A percentile compares a stretch with the other conserved stretches of the same genome.
phyloP scores from a whole-genome alignment of 140 eudicot species.

The Cichorium intybus region DNA sequence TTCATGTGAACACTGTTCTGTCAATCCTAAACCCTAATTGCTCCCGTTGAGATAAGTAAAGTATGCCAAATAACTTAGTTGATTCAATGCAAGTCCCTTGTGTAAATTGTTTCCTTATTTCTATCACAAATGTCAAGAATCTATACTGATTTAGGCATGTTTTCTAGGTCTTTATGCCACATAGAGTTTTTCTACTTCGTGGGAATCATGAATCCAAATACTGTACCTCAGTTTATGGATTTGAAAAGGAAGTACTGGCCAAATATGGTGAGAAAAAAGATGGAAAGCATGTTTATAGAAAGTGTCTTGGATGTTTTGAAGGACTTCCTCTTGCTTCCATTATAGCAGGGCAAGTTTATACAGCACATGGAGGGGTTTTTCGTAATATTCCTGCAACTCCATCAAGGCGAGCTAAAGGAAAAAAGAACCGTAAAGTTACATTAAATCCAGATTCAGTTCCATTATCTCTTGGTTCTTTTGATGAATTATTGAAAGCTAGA shows the following conservation, averaged over 20 bases:
- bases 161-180: slow-evolving; percentile 75
- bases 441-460: slow-evolving; percentile 47
- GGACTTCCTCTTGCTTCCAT: slow-evolving; percentile 97
- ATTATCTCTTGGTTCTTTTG: slow-evolving; percentile 79
- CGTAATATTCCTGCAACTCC: slow-evolving; percentile 65
- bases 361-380: slow-evolving; percentile 97
- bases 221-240: slow-evolving; percentile 93
- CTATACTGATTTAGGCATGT: slow-evolving; percentile 15
- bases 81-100: slow-evolving; percentile 22
- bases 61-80: neutral
- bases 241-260: slow-evolving; percentile 82
- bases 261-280: slow-evolving; percentile 66
- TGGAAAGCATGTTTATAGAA: slow-evolving; percentile 89
- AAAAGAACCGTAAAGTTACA: slow-evolving; percentile 74
- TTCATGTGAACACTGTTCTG: neutral
- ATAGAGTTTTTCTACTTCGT: slow-evolving; percentile 88
- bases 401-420: slow-evolving; percentile 70
- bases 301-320: slow-evolving; percentile 95
- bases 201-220: slow-evolving; percentile 98
- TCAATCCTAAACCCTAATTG: too few species aligned
- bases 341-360: slow-evolving; percentile 86
- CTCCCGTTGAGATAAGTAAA: too few species aligned
- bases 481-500: slow-evolving; percentile 85
- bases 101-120: too few species aligned
- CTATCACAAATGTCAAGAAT: too few species aligned